Evolutionary conservation across 2,329 filamentous ascomycete genomes (phyloP), one percentile per base, ranked within the genome.

Genomic region (Botrytis tulipae): DNA sequence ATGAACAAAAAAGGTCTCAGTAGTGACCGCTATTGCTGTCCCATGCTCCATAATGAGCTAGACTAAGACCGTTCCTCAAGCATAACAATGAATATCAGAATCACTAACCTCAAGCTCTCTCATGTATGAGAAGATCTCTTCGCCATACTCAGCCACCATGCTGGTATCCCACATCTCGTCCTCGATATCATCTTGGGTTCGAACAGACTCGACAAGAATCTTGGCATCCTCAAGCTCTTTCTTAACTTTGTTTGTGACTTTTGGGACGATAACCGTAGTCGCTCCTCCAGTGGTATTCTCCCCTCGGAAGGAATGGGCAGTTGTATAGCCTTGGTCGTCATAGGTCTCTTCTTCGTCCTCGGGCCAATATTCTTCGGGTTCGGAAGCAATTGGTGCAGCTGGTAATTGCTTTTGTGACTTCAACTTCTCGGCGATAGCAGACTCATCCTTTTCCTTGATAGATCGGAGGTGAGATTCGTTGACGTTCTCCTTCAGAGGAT

Each of bases 61-160:
- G 12, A 29, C 32, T 10, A 44, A 44, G 7, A 10, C n/a, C 20
- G 5, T n/a, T 37, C 25, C 8, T 18, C 32, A 14, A 60, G 46
- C 14, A 63, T n/a, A 69, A 60, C 32, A 51, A 48, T 67, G 16
- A 42, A 63, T 46, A 22, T 32, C 22, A 54, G 9, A 14, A 72
- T 68, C 29, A 76, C 74, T 70, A 84, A 94, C 93, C 91, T 99
- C 96, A 70, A 97, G 90, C 73, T 93, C 87, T 70, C 89, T 90
- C 93, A 98, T 94, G 84, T 98, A 97, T 40, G 89, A 87, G 79
- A 98, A 98, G 78, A 99, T 98, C 79, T 99, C 96, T 25, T 97
- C 94, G 66, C 92, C 92, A 80, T 99, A 99, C 81, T 98, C 95
- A 18, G 95, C 93, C 69, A 98, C 96, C 96, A 99, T 98, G 81